Conservation (phyloP, 768 basidiomycete species). For the Tricholoma saponaceum region DNA sequence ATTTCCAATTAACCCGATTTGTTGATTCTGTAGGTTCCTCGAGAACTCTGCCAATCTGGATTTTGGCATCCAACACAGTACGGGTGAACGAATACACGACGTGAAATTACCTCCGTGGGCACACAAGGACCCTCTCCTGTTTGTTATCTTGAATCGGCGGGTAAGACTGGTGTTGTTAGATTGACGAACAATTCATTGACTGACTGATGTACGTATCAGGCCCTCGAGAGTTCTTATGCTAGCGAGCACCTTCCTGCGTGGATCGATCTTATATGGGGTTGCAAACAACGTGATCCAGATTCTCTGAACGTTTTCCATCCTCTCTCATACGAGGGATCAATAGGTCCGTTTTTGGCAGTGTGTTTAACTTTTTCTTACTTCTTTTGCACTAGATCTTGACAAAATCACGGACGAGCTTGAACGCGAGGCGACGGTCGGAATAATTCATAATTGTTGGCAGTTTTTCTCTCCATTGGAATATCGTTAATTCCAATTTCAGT, state of each 20-base stretch:
- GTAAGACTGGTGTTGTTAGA: constrained; percentile 38
- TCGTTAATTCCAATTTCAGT: constrained; percentile 37
- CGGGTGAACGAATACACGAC: constrained; percentile 77
- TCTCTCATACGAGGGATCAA: constrained; percentile 87
- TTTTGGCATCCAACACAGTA: constrained; percentile 70
- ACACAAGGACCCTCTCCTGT: constrained; percentile 75
- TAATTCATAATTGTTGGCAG: constrained; percentile 87
- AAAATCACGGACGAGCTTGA: constrained; percentile 82
- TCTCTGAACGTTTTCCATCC: constrained; percentile 90
- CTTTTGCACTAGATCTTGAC: constrained; percentile 64
- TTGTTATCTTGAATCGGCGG: constrained; percentile 72
- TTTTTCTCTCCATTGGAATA: not conserved
- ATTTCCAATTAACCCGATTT: not conserved
- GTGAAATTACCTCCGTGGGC: constrained; percentile 94
- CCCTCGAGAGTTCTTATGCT: constrained; percentile 83
- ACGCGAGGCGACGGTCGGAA: constrained; percentile 89
- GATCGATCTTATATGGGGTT: constrained; percentile 95
- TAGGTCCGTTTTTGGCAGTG: constrained; percentile 42
- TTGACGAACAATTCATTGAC: not conserved
- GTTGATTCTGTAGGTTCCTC: constrained; percentile 56
- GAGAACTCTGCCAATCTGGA: constrained; percentile 78
- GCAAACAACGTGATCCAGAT: constrained; percentile 73
- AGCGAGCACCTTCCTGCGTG: constrained; percentile 81
- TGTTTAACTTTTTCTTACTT: not conserved
- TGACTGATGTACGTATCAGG: constrained; percentile 36